These are phyloP conservation scores for Amoebophrya sp. DNA, from an alignment of 169 alveolate species.

Conservation along the genomic window DNA sequence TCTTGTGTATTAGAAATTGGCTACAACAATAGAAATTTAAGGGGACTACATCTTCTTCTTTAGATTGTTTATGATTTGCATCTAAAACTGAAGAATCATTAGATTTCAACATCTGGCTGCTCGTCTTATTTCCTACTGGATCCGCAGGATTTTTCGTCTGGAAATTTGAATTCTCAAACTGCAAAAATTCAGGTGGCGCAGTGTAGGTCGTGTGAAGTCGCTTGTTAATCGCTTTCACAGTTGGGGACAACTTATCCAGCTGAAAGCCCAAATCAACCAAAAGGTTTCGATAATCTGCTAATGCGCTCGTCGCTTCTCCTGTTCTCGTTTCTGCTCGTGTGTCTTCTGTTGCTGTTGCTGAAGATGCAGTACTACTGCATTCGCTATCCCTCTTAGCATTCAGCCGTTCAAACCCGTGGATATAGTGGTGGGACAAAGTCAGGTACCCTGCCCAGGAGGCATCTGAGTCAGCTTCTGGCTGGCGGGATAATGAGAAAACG, in stretches of 20 bases:
- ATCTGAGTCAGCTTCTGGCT: not conserved
- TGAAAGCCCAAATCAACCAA: not conserved
- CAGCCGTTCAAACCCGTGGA: not conserved
- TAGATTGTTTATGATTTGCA: not conserved
- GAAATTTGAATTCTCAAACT: too few species aligned
- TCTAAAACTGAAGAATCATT: not conserved
- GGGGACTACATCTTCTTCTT: not conserved
- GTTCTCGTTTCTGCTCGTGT: not conserved
- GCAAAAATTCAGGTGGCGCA: not conserved
- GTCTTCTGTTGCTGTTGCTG: too few species aligned
- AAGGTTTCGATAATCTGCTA: not conserved
- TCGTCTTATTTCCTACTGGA: not conserved
- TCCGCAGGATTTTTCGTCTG: too few species aligned
- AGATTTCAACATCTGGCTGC: not conserved
- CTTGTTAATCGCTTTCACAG: not conserved
- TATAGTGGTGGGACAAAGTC: not conserved
- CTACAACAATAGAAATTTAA: not conserved
- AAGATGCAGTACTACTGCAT: too few species aligned
- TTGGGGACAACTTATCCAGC: not conserved
- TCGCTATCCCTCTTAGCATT: not conserved
- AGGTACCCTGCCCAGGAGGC: not conserved
- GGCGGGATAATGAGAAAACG: not conserved
- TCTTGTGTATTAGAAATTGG: not conserved
- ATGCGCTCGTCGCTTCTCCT: not conserved
- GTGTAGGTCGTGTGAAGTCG: not conserved